phyloP scores from a whole-genome alignment of 305 asterid genomes.

The Nicotiana rustica region DNA sequence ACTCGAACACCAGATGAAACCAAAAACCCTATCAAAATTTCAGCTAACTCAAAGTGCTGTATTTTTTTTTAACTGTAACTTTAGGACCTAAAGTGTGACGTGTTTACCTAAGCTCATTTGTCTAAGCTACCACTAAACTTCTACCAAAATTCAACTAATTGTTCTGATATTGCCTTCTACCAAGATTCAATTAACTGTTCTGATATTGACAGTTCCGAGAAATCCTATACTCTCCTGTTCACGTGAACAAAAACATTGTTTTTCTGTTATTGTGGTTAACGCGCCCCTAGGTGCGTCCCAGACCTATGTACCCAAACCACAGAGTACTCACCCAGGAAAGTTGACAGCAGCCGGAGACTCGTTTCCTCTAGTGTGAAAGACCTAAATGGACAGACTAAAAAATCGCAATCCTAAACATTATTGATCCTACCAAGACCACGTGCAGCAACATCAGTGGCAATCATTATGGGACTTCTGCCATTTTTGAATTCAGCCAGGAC shows the following conservation, averaged over 20 bases:
- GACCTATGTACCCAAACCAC: constrained; percentile 79
- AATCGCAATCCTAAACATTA: constrained; percentile 65
- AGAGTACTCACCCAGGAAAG: constrained; percentile 59
- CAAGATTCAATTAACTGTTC: constrained; percentile 26
- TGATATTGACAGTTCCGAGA: neutral
- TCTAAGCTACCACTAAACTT: neutral
- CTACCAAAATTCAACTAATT: constrained; percentile 15
- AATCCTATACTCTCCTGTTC: neutral
- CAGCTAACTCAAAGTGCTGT: neutral
- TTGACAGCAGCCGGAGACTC: constrained; percentile 94
- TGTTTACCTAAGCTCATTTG: neutral
- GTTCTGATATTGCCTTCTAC: neutral
- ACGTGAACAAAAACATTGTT: neutral
- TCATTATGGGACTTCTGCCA: constrained; percentile 92
- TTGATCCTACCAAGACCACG: constrained; percentile 96
- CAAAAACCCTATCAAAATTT: neutral
- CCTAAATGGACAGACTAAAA: constrained; percentile 55
- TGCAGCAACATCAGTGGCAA: constrained; percentile 98
- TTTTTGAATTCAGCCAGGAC: constrained; percentile 88
- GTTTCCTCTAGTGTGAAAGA: constrained; percentile 42
- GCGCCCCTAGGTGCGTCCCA: constrained; percentile 42
- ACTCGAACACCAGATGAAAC: constrained; percentile 5
- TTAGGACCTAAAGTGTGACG: neutral
- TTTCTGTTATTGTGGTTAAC: constrained; percentile 29
- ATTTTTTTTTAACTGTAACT: neutral